Evolutionary conservation across 176 grass and related monocot genomes (phyloP).

Genomic region (Dendrocalamus sinicus): DNA sequence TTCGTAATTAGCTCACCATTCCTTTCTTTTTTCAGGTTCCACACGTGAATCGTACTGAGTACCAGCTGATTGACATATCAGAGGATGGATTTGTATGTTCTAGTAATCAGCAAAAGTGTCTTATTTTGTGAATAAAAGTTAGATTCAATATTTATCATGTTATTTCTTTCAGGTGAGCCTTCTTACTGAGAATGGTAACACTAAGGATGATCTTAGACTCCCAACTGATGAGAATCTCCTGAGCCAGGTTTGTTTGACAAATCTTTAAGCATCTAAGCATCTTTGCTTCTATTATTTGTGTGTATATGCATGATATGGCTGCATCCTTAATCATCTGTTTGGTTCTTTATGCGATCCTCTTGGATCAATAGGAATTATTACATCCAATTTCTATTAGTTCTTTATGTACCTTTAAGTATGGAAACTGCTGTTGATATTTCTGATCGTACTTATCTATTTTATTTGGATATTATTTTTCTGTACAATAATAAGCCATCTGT

Average conservation of each 20-base stretch:
- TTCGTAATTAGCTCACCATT: constrained; percentile 11
- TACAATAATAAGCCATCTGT: not conserved
- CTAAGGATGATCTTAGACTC: constrained; percentile 93
- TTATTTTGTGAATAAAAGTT: not conserved
- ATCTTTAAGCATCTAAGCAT: constrained; percentile 16
- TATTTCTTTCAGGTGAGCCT: constrained; percentile 74
- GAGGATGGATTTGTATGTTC: constrained; percentile 95
- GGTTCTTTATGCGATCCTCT: not conserved
- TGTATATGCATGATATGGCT: not conserved
- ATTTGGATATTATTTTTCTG: not conserved
- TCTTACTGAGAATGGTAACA: constrained; percentile 77
- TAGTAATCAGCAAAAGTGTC: not conserved
- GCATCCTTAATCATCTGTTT: constrained; percentile 7
- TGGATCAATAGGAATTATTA: constrained; percentile 5
- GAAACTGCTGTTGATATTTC: not conserved
- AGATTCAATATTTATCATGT: not conserved
- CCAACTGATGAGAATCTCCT: constrained; percentile 83
- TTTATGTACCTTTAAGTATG: not conserved
- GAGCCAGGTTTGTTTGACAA: constrained; percentile 56
- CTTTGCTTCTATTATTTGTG: constrained; percentile 1
- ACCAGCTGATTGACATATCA: constrained; percentile 95
- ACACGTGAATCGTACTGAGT: constrained; percentile 91
- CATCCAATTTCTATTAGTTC: not conserved
- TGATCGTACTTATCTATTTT: not conserved
- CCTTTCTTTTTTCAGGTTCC: constrained; percentile 63